Conservation (phyloP, 495 filamentous ascomycete genomes). For the Eremomyces bilateralis region DNA sequence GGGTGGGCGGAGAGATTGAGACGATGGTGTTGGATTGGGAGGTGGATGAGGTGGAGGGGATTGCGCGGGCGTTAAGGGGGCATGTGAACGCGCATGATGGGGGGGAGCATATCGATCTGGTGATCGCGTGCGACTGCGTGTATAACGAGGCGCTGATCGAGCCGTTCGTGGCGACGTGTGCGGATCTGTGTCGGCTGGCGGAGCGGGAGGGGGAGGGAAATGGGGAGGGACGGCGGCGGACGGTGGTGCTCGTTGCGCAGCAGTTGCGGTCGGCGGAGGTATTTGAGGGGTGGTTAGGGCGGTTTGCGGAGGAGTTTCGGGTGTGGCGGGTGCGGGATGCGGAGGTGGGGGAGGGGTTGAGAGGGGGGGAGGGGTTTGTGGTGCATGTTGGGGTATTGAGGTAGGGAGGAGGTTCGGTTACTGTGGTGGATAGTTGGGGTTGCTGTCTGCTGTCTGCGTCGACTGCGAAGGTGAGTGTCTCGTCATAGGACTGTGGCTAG, state of each 20-base stretch:
- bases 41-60: slow-evolving; percentile 17
- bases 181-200: slow-evolving; percentile 34
- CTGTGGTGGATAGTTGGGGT: too few species aligned
- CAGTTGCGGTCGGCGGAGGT: slow-evolving; percentile 69
- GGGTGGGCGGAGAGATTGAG: slow-evolving; percentile 15
- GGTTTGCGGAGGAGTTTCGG: slow-evolving; percentile 40
- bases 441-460: too few species aligned
- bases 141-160: slow-evolving; percentile 36
- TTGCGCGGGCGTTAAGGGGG: slow-evolving; percentile 7
- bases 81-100: too few species aligned
- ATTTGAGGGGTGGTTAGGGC: slow-evolving; percentile 59
- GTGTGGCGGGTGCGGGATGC: slow-evolving; percentile 59
- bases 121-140: slow-evolving; percentile 22
- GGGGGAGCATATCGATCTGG: slow-evolving; percentile 24
- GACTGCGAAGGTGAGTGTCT: too few species aligned
- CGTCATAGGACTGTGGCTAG: too few species aligned
- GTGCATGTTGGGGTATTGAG: slow-evolving; percentile 41
- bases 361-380: slow-evolving; percentile 37
- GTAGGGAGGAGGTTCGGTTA: too few species aligned
- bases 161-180: slow-evolving; percentile 67
- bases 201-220: too few species aligned
- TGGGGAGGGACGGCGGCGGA: too few species aligned
- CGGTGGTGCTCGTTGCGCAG: slow-evolving; percentile 57
- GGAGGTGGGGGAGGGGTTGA: slow-evolving; percentile 31
- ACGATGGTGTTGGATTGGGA: slow-evolving; percentile 53